Evolutionary conservation across 148 eudicot genomes (phyloP), one percentile per base, ranked within the genome.

Genomic region (Euryodendron excelsum): DNA sequence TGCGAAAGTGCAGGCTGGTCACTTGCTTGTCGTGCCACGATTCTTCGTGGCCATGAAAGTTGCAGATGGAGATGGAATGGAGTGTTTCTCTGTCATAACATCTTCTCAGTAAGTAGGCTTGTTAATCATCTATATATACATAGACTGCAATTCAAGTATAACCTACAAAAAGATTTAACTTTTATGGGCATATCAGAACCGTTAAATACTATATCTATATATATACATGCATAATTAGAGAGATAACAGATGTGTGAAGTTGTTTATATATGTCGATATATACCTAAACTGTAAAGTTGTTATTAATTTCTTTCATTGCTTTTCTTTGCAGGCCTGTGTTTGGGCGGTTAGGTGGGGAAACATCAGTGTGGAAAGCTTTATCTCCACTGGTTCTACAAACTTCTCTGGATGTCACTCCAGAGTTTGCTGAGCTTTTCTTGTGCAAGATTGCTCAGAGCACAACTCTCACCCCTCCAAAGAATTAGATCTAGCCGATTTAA

Each of bases 1-100:
- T 52, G 33, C 62, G 0, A 52, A 64, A 27, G 78, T 87, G 58
- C 53, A 81, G 50, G 73, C 60, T 25, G 90, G 87, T 4, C 72
- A 84, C n/a, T 6, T 90, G 41, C 82, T 86, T 66, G 82, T 80
- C 12, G 88, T 90, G 70, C 93, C 93, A 0, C 80, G 77, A 68
- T 83, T 71, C 30, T 80, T 81, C 65, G 65, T 61, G 47, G 74
- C 82, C 0, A 33, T 53, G 0, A n/a, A n/a, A n/a, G 65, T 77
- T 60, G 88, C 87, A 21, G 85, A 28, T 69, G 83, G 61, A 10
- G 52, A 80, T 30, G 91, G 93, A 31, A 60, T 86, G 67, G 87
- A 90, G 58, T 81, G 81, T 52, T 76, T 84, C 39, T 70, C 85
- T 7, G 79, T 86, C 36, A n/a, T 79, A 4, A 88, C 82, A 3